Percentiles rank a stretch among this genome's conserved stretches.
phyloP scores from a whole-genome alignment of 768 basidiomycete genomes.

The Russula sp. region DNA sequence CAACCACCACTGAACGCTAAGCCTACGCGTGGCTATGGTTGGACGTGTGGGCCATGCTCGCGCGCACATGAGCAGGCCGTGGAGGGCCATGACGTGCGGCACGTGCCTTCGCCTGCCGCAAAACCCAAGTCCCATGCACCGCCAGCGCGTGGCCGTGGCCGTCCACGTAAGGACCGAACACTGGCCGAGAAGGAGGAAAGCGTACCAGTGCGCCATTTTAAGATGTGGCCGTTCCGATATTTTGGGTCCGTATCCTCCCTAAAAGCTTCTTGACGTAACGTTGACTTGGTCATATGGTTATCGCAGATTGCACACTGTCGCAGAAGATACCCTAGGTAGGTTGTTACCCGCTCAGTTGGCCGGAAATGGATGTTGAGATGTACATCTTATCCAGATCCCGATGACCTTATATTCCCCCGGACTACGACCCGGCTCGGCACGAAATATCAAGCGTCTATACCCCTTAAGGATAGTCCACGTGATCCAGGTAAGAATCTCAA shows the following conservation, averaged over 20 bases:
- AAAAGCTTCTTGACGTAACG: slow-evolving; percentile 2
- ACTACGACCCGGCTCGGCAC: slow-evolving; percentile 87
- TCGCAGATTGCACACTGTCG: slow-evolving; percentile 79
- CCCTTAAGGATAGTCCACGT: slow-evolving; percentile 37
- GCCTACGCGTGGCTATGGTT: slow-evolving; percentile 93
- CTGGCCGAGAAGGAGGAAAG: slow-evolving; percentile 77
- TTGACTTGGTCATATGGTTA: slow-evolving; percentile 25
- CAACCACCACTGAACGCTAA: slow-evolving; percentile 88
- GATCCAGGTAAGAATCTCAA: slow-evolving; percentile 29
- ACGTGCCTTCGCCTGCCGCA: slow-evolving; percentile 49
- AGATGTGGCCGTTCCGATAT: slow-evolving; percentile 94
- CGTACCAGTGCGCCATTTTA: slow-evolving; percentile 76
- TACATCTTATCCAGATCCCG: slow-evolving; percentile 61
- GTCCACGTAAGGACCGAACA: slow-evolving; percentile 71
- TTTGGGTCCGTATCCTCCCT: slow-evolving; percentile 67
- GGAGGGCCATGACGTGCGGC: slow-evolving; percentile 62
- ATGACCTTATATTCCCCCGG: slow-evolving; percentile 95
- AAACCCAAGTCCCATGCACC: slow-evolving; percentile 71
- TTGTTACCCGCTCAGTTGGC: slow-evolving; percentile 14
- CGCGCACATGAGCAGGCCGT: slow-evolving; percentile 83
- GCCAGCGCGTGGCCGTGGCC: slow-evolving; percentile 65
- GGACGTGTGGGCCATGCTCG: slow-evolving; percentile 95
- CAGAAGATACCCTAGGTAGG: slow-evolving; percentile 86
- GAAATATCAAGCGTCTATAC: slow-evolving; percentile 75
- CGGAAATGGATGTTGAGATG: slow-evolving; percentile 13